These are phyloP conservation scores for Tetrahymena elliotti DNA, from an alignment of 73 alveolate species.

Conservation along the genomic window DNA sequence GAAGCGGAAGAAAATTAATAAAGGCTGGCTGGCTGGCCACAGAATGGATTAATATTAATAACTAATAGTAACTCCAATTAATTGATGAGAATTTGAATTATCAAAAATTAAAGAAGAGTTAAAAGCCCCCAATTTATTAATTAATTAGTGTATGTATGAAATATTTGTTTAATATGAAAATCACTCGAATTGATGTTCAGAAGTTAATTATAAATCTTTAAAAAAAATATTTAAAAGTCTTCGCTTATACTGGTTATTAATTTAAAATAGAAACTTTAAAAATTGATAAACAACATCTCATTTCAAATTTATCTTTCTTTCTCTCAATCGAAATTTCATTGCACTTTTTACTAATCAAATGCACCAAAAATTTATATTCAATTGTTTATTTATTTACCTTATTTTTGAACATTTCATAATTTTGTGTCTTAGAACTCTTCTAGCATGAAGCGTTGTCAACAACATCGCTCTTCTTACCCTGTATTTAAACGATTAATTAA, in stretches of 20 bases:
- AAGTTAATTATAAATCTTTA: background rate
- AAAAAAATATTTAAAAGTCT: background rate
- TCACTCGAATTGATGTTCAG: background rate
- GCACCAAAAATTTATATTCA: background rate
- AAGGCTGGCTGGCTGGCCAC: slow-evolving; percentile 2
- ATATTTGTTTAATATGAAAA: background rate
- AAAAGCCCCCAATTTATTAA: background rate
- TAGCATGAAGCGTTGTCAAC: background rate
- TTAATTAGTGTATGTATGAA: too few species aligned
- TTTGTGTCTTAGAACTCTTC: background rate
- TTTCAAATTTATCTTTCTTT: background rate
- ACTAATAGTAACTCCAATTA: background rate
- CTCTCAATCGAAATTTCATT: background rate
- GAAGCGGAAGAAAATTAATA: background rate
- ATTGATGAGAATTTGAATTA: background rate
- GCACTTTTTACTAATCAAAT: background rate
- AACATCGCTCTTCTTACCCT: background rate
- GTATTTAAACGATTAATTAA: background rate
- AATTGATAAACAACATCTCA: background rate
- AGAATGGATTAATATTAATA: background rate
- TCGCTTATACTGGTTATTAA: background rate
- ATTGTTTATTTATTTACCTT: background rate
- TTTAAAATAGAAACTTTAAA: background rate
- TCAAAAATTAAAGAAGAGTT: background rate
- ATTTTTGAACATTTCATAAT: background rate